Evolutionary conservation across 768 basidiomycete genomes (phyloP), one percentile per base, ranked within the genome.

Genomic region (Lenzites betulinus): DNA sequence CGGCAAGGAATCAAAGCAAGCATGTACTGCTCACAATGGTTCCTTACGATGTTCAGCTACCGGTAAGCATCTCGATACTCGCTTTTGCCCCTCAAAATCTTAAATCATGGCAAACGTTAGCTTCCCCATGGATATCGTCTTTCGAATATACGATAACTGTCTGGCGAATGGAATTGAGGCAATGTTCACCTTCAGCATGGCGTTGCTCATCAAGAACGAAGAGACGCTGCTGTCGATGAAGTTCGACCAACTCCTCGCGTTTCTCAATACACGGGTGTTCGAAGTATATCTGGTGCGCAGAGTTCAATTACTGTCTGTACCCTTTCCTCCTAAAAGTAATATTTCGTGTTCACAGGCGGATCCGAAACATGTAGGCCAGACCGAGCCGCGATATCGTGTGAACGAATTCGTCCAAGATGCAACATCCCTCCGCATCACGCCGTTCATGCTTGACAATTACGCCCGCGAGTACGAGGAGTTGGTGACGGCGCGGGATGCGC

Each of bases 21-120:
- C 76, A 98, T 99, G 95, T 98, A 90, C 71, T 96, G 93, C 69
- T 94, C 93, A 15, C 97, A 98, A 65, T 99, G 97, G 97, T 98
- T 98, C 74, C 79, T 99, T 71, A 98, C 97, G 0, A 76, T 99
- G 72, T 98, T 98, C 78, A 92, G 93, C 70, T 98, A 96, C 74
- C 86, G 93, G 93, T 89, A 69, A 67, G 82, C 70, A 15, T 7
- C 25, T 3, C 15, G 41, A 33, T 6, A n/a, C 49, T 8, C 15
- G 41, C 35, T 3, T 35, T 3, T 30, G 48, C n/a, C 22, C 12
- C 3, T 7, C 9, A 12, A 11, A 3, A 3, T 3, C n/a, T 20
- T 8, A 30, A 3, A 15, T 11, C 1, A 7, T 28, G 15, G 23
- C 22, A 18, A 11, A 5, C 36, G 9, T 4, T 56, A 97, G 97